Conservation (phyloP, 805 yeast genomes). For the Zygotorulaspora sp. region DNA sequence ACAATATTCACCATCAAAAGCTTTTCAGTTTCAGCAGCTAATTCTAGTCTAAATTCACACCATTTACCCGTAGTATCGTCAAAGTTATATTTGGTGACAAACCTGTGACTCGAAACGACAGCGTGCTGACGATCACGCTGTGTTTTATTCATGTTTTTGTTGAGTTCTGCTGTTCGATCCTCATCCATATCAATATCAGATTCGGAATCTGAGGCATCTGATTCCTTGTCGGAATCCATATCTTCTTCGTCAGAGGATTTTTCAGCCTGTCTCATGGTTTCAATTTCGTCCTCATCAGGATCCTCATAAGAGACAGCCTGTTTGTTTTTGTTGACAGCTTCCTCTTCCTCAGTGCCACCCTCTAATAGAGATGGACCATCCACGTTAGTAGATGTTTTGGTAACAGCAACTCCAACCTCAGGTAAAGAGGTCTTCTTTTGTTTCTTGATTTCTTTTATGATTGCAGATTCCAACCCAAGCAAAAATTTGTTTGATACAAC, state of each 20-base stretch:
- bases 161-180: conserved; percentile 26
- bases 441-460: conserved; percentile 75
- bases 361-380: conserved; percentile 36
- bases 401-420: conserved; percentile 66
- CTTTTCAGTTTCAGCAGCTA: conserved; percentile 83
- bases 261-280: conserved; percentile 80
- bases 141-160: conserved; percentile 43
- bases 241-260: conserved; percentile 69
- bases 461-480: conserved; percentile 61
- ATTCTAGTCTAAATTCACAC: conserved; percentile 86
- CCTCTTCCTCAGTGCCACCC: conserved; percentile 53
- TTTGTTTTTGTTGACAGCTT: conserved; percentile 56
- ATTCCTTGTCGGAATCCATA: conserved; percentile 38
- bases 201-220: conserved; percentile 43
- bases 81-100: conserved; percentile 76
- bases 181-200: conserved; percentile 41
- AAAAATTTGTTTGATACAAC: conserved; percentile 65
- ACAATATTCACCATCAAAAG: conserved; percentile 94
- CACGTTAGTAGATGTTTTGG: conserved; percentile 45
- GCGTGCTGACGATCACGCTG: conserved; percentile 86
- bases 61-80: conserved; percentile 86
- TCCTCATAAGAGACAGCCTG: conserved; percentile 91
- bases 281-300: conserved; percentile 93
- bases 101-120: conserved; percentile 66
- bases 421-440: conserved; percentile 61